These are phyloP conservation scores for Asterophora lycoperdoides DNA, from an alignment of 768 basidiomycete species.

Conservation along the genomic window DNA sequence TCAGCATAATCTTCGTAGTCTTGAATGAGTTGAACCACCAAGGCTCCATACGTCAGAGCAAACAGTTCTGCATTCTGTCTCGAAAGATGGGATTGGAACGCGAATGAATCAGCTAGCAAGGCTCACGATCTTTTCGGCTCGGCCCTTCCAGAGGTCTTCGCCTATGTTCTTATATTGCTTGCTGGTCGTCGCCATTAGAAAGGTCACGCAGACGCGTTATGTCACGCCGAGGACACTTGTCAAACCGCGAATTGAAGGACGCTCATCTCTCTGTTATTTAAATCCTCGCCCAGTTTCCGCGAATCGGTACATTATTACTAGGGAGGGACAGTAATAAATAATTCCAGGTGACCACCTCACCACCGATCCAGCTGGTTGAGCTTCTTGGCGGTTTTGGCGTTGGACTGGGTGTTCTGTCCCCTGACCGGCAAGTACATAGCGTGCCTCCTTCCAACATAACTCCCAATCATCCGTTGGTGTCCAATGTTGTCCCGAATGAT, in stretches of 20 bases:
- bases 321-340: not conserved
- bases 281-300: not conserved
- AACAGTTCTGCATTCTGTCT: slow-evolving; percentile 94
- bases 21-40: slow-evolving; percentile 97
- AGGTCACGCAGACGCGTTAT: slow-evolving; percentile 20
- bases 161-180: slow-evolving; percentile 87
- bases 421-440: slow-evolving; percentile 92
- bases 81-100: slow-evolving; percentile 15
- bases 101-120: not conserved
- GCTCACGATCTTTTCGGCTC: slow-evolving; percentile 92
- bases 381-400: slow-evolving; percentile 86
- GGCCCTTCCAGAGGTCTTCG: slow-evolving; percentile 93
- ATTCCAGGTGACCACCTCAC: slow-evolving; percentile 13
- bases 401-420: slow-evolving; percentile 89
- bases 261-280: too few species aligned
- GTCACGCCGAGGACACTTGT: slow-evolving; percentile 19
- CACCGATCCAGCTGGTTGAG: slow-evolving; percentile 80
- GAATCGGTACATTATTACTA: not conserved
- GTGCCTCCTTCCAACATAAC: slow-evolving; percentile 89
- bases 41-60: slow-evolving; percentile 92
- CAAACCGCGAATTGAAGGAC: not conserved
- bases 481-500: slow-evolving; percentile 87
- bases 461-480: slow-evolving; percentile 91
- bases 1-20: slow-evolving; percentile 98
- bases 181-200: slow-evolving; percentile 61